Evolutionary conservation across 306 rosid species (phyloP), one percentile per base, ranked within the genome.

Genomic region (Oemleria cerasiformis): DNA sequence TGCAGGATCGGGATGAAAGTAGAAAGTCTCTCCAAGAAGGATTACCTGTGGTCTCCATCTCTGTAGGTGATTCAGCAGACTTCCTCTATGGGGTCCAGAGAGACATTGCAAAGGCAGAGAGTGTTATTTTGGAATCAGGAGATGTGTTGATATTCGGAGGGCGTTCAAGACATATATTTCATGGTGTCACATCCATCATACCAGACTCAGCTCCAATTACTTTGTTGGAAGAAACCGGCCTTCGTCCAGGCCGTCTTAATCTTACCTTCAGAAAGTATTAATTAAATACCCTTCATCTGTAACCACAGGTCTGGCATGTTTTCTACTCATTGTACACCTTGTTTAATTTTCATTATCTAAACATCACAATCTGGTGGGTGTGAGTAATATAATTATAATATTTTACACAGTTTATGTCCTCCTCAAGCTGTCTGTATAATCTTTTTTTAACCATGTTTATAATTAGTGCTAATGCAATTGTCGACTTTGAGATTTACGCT

Each of bases 101-200:
- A 77, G 72, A 86, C 51, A 75, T 70, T 42, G 78, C 71, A 10
- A 73, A 74, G 60, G 90, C 93, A 62, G 84, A 76, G 45, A 78
- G 50, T 17, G 74, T 87, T 40, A 15, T 79, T 42, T 59, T 92
- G 72, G 90, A 87, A 70, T 86, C 93, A 4, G 97, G 96, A 49
- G 92, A 87, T 76, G 86, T 87, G 45, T 42, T 92, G 49, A 83
- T 92, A 70, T 89, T 92, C 68, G 97, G 96, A 41, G 94, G 92
- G 9, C 74, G 50, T 47, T 83, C 96, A 16, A 75, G 94, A 41
- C 90, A 56, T 63, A 68, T 89, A 40, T 87, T 76, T 75, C 97
- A 92, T 77, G 92, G 96, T 64, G 92, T 92, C 17, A 63, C 86
- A 34, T 80, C 82, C 20, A 79, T 89, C 58, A 25, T 84, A 43